Conservation (phyloP, 495 filamentous ascomycete genomes). For the Gamarada debralockiae region DNA sequence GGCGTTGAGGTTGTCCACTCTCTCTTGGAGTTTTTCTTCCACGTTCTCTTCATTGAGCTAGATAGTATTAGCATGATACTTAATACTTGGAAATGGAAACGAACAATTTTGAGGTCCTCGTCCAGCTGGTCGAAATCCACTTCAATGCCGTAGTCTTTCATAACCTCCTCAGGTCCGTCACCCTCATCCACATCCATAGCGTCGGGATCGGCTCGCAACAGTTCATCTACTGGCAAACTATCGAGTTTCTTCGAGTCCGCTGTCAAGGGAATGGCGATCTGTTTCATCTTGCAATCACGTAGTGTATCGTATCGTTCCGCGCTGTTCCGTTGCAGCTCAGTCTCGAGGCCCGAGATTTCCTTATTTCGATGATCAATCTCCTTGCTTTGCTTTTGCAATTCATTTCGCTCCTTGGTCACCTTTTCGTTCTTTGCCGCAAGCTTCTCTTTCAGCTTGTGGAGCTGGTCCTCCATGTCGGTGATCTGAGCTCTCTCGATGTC, state of each 20-base stretch:
- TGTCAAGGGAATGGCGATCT: conserved; percentile 79
- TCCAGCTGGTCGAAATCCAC: conserved; percentile 84
- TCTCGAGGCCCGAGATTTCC: conserved; percentile 72
- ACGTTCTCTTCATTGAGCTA: conserved; percentile 65
- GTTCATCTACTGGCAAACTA: conserved; percentile 73
- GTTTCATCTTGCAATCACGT: conserved; percentile 87
- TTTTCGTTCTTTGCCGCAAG: conserved; percentile 67
- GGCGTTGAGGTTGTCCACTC: conserved; percentile 64
- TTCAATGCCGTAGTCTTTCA: conserved; percentile 89
- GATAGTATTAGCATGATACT: conserved; percentile 2
- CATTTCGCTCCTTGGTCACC: conserved; percentile 73
- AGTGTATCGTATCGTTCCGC: conserved; percentile 79
- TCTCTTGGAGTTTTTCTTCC: conserved; percentile 76
- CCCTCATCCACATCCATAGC: conserved; percentile 82
- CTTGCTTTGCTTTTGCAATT: conserved; percentile 79
- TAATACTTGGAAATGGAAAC: conserved; percentile 24
- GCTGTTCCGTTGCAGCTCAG: conserved; percentile 76
- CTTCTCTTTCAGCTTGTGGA: conserved; percentile 62
- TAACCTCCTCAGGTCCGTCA: conserved; percentile 34
- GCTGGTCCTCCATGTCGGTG: conserved; percentile 65
- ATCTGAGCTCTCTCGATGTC: conserved; percentile 71
- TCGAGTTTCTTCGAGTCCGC: conserved; percentile 73
- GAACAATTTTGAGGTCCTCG: conserved; percentile 76
- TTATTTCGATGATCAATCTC: conserved; percentile 77
- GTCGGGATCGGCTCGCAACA: conserved; percentile 64